Evolutionary conservation across 768 basidiomycete genomes (phyloP).

Genomic region (Neoboletus magnificus): DNA sequence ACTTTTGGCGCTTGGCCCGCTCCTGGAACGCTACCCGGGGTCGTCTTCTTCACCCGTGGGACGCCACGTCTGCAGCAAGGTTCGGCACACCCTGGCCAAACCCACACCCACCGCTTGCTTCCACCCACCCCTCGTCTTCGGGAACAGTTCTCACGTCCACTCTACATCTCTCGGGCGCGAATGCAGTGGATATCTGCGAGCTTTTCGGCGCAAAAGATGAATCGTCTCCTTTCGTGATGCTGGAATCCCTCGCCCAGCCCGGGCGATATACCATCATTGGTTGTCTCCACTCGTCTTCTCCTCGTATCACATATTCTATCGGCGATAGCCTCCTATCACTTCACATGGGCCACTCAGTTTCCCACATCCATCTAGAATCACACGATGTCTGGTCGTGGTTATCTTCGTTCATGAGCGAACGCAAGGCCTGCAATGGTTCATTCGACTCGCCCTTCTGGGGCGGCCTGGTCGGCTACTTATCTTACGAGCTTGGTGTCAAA

Average conservation of each 20-base stretch:
- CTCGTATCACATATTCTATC: constrained; percentile 56
- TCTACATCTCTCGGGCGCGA: constrained; percentile 43
- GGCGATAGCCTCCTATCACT: constrained; percentile 49
- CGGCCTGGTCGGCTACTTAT: constrained; percentile 72
- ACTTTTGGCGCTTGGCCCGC: constrained; percentile 71
- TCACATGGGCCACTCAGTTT: constrained; percentile 33
- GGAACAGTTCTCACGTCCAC: constrained; percentile 37
- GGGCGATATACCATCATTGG: constrained; percentile 74
- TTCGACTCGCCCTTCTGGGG: constrained; percentile 77
- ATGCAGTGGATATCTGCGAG: constrained; percentile 53
- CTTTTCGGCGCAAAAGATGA: constrained; percentile 58
- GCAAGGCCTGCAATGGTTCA: constrained; percentile 45
- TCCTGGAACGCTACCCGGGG: constrained; percentile 47
- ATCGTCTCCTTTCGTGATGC: constrained; percentile 57
- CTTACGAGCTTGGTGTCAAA: constrained; percentile 74
- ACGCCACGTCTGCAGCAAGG: constrained; percentile 28
- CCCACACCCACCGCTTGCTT: constrained; percentile 23
- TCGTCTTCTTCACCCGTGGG: constrained; percentile 43
- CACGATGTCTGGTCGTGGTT: constrained; percentile 74
- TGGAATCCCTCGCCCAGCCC: constrained; percentile 75
- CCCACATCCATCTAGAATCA: constrained; percentile 43
- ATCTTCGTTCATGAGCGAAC: constrained; percentile 59
- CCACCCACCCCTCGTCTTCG: constrained; percentile 14
- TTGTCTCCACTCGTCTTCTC: constrained; percentile 49
- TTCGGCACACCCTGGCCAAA: constrained; percentile 63